phyloP scores from a whole-genome alignment of 805 yeast species.

The Pichia deserticola region DNA sequence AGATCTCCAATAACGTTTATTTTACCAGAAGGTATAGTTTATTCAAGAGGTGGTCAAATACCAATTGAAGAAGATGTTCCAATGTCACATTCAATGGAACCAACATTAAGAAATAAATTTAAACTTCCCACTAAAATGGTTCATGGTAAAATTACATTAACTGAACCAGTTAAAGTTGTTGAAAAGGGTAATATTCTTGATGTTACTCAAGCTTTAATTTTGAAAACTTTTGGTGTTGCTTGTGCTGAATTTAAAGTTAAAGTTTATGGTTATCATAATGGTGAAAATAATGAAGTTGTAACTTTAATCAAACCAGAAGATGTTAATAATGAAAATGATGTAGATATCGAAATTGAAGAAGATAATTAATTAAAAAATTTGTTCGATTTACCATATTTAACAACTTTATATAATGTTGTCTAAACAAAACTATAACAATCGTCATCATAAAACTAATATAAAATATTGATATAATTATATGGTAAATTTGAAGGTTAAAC shows the following conservation, averaged over 20 bases:
- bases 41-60: conserved; percentile 92
- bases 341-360: too few relatives aligned
- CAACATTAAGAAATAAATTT: conserved; percentile 79
- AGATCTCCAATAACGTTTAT: conserved; percentile 75
- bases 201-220: conserved; percentile 82
- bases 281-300: conserved; percentile 35
- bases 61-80: conserved; percentile 91
- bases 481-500: too few relatives aligned
- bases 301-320: conserved; percentile 6
- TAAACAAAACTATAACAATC: too few relatives aligned
- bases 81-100: conserved; percentile 92
- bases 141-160: conserved; percentile 77
- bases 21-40: conserved; percentile 84
- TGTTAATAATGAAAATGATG: background rate
- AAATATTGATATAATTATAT: too few relatives aligned
- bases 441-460: too few relatives aligned
- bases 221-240: conserved; percentile 94
- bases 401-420: too few relatives aligned
- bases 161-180: conserved; percentile 75
- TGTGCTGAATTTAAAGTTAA: conserved; percentile 84
- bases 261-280: conserved; percentile 70
- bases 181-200: conserved; percentile 72
- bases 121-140: conserved; percentile 89
- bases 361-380: background rate
- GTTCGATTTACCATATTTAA: too few relatives aligned